phyloP scores from a whole-genome alignment of 305 asterid genomes.

The Plantago coronopus region DNA sequence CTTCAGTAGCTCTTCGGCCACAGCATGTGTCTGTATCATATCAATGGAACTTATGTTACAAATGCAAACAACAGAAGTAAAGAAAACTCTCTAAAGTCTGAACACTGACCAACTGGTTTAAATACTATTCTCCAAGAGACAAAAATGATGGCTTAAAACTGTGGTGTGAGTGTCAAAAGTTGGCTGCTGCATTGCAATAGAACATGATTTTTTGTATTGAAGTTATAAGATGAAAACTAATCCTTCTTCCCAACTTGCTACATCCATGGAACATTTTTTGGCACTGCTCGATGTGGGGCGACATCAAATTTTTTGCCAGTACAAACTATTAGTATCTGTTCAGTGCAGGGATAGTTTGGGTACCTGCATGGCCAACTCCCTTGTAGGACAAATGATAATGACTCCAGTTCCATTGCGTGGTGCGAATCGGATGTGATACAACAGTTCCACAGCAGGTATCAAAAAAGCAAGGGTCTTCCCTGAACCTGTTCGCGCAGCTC shows the following conservation, averaged over 20 bases:
- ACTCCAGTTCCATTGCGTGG: constrained; percentile 93
- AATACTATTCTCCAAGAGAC: not conserved
- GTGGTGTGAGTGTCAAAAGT: no score
- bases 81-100: constrained; percentile 8
- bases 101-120: constrained; percentile 1
- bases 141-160: not conserved
- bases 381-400: constrained; percentile 84
- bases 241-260: no score
- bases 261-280: no score
- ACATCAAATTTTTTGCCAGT: no score
- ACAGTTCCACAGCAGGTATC: constrained; percentile 79
- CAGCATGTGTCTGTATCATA: constrained; percentile 73
- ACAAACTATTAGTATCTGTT: no score
- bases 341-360: no score
- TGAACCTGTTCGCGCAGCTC: constrained; percentile 98
- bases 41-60: constrained; percentile 16
- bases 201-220: no score
- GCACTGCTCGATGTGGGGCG: no score
- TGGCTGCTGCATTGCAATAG: no score
- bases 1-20: constrained; percentile 78
- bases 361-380: constrained; percentile 97
- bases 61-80: constrained; percentile 12
- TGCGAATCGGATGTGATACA: constrained; percentile 45
- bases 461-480: constrained; percentile 94
- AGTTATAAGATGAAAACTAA: no score